Evolutionary conservation across 225 moss, liverwort and hornwort species (phyloP).

Genomic region (Thuidium tamariscinum): DNA sequence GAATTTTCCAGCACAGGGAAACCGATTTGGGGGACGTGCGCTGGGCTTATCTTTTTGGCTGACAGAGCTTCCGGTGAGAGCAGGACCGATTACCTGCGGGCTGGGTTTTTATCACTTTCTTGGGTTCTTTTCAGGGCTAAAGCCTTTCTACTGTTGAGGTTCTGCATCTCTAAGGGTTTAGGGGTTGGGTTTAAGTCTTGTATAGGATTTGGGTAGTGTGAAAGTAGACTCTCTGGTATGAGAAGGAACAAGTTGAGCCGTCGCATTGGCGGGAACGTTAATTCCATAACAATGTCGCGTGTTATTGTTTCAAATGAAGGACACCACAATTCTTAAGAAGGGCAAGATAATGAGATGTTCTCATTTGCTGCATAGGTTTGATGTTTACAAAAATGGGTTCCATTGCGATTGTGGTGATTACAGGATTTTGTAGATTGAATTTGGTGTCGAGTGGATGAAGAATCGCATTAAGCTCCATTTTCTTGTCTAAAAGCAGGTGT

Average conservation of each 20-base stretch:
- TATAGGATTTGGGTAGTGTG: background rate
- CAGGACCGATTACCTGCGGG: background rate
- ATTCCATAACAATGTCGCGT: background rate
- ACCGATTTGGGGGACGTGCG: constrained; percentile 94
- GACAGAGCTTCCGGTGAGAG: constrained; percentile 82
- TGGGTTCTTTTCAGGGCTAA: background rate
- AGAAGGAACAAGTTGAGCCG: background rate
- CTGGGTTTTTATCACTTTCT: background rate
- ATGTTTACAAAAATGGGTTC: background rate
- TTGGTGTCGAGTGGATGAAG: background rate
- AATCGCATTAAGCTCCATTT: background rate
- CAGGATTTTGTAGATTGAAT: background rate
- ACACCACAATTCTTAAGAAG: background rate
- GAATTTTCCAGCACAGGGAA: constrained; percentile 62
- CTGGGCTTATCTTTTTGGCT: constrained; percentile 90
- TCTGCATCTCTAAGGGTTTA: background rate
- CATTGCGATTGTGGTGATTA: background rate
- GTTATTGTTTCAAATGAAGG: background rate
- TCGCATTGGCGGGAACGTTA: background rate
- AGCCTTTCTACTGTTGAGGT: background rate
- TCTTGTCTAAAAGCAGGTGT: constrained; percentile 46
- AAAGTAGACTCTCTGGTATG: background rate
- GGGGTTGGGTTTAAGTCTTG: background rate
- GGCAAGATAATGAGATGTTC: background rate
- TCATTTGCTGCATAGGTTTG: background rate